Evolutionary conservation across 1,284 basidiomycete genomes (phyloP).

Genomic region (Moesziomyces antarcticus): DNA sequence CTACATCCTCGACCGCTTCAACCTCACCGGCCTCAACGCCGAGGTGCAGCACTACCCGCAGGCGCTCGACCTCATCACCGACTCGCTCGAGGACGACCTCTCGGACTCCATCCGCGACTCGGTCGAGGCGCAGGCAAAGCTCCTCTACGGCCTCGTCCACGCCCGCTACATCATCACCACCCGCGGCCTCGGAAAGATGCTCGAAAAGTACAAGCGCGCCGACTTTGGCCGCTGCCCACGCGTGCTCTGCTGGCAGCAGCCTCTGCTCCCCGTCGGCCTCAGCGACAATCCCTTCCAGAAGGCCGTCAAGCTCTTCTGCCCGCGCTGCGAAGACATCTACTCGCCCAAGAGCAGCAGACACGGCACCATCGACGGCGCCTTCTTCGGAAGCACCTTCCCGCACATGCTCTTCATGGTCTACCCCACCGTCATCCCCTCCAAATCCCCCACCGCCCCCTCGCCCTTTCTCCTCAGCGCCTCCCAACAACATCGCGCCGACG

Average conservation of each 20-base stretch:
- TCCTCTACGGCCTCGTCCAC: constrained; percentile 66
- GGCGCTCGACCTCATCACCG: constrained; percentile 92
- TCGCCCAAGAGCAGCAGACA: constrained; percentile 65
- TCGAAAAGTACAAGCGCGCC: constrained; percentile 67
- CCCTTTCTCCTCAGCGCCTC: constrained; percentile 52
- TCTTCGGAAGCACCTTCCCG: constrained; percentile 66
- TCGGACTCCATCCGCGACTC: constrained; percentile 61
- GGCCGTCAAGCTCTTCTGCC: constrained; percentile 66
- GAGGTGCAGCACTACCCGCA: constrained; percentile 95
- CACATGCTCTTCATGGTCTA: constrained; percentile 73
- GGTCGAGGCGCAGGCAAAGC: constrained; percentile 64
- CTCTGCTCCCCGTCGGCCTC: constrained; percentile 63
- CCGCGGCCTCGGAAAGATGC: constrained; percentile 66
- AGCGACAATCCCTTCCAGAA: constrained; percentile 66
- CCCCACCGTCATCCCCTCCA: constrained; percentile 75
- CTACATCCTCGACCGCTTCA: constrained; percentile 98
- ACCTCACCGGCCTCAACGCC: constrained; percentile 94
- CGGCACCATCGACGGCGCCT: constrained; percentile 68
- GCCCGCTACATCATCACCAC: constrained; percentile 66
- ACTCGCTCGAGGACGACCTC: constrained; percentile 65
- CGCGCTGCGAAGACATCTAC: constrained; percentile 67
- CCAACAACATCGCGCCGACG: constrained; percentile 27
- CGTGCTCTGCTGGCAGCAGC: constrained; percentile 65
- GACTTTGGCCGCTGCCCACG: constrained; percentile 67
- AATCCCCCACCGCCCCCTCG: constrained; percentile 54